Evolutionary conservation across 495 filamentous ascomycete genomes (phyloP), one percentile per base, ranked within the genome.

Genomic region (Aspergillus nanangensis): DNA sequence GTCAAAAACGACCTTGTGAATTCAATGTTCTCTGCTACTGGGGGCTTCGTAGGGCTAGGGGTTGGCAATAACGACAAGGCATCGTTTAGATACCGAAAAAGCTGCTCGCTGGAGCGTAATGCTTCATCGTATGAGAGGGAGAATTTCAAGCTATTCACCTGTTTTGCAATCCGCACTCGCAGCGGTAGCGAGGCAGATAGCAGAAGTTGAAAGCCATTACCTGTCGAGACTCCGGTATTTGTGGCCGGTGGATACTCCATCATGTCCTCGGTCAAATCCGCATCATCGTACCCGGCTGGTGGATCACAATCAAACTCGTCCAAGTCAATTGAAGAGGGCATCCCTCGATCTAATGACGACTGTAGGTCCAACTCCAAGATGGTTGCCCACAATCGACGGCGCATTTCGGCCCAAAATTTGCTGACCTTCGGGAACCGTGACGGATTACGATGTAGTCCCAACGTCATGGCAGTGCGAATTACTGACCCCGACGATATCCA

Each of bases 371-470:
- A 51, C 45, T 86, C 82, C 14, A 84, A 52, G 20, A 86, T 75
- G 3, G 80, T 83, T 11, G 71, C 71, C 82, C 82, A 86, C 3
- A 84, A 45, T 17, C 81, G 63, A 38, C 82, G 72, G 3, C 80
- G 76, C 20, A 81, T 41, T 47, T 86, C 80, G 4, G 66, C 67
- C 47, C 76, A 71, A 15, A 78, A 65, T 0, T 62, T 32, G 1
- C 70, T 55, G 61, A 78, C 74, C 23, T 57, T 57, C 1, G 64
- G 67, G 37, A 81, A 75, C 27, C 74, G 62, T 15, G 65, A 65
- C 0, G 81, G 81, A 50, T 82, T 77, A 4, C 76, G 75, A 50
- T 86, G 79, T 13, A 83, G 46, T 2, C 78, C 78, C 58, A 83
- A 78, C 11, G 70, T 70, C 67, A 80, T 80, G 7, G 78, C 77